Evolutionary conservation across 345 rosid genomes (phyloP).

Genomic region (Triadica sebifera): DNA sequence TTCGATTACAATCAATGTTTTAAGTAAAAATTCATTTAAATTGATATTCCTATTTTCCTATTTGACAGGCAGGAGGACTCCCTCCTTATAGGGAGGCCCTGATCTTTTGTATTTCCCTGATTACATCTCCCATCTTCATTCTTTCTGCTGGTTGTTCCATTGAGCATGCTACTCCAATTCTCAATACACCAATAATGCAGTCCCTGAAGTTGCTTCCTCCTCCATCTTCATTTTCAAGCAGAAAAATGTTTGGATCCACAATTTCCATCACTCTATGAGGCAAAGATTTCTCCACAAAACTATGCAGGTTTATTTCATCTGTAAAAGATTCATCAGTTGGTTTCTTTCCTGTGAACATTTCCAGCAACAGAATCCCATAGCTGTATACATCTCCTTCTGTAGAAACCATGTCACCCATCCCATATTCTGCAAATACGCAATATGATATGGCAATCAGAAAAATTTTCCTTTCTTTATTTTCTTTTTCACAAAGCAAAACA

Average conservation of each 20-base stretch:
- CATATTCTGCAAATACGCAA: constrained; percentile 14
- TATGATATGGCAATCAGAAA: no score
- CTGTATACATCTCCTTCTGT: constrained; percentile 16
- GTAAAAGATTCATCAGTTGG: not conserved
- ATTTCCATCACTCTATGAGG: not conserved
- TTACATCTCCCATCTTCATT: not conserved
- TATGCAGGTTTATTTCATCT: not conserved
- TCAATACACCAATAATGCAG: not conserved
- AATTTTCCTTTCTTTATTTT: no score
- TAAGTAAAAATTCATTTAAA: no score
- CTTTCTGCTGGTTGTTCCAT: not conserved
- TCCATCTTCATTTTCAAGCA: not conserved
- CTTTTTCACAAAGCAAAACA: not conserved
- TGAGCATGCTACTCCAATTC: constrained; percentile 6
- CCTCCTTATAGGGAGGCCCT: not conserved
- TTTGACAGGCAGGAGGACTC: no score
- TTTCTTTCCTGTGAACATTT: constrained; percentile 25
- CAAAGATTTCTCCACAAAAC: not conserved
- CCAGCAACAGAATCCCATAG: not conserved
- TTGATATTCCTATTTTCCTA: no score
- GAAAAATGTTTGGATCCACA: not conserved
- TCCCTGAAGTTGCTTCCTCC: not conserved
- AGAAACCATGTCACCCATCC: constrained; percentile 13
- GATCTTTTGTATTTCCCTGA: not conserved
- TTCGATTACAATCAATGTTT: no score